phyloP scores from a whole-genome alignment of 2,329 filamentous ascomycete species.

The Aspergillus transmontanensis region DNA sequence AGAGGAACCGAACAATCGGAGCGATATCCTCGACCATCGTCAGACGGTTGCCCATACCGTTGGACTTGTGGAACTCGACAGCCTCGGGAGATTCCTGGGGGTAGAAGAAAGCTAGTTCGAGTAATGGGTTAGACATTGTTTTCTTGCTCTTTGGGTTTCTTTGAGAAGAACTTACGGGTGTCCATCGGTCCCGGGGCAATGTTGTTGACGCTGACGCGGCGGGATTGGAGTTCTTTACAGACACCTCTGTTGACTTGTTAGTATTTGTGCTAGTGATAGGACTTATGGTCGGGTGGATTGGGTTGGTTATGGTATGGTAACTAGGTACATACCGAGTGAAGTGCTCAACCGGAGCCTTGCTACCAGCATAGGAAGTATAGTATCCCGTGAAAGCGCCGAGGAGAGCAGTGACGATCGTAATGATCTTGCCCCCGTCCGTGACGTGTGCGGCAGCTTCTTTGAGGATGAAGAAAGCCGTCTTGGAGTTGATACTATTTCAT shows the following conservation, averaged over 20 bases:
- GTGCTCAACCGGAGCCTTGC: conserved; percentile 64
- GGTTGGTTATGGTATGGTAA: background rate
- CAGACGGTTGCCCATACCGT: conserved; percentile 45
- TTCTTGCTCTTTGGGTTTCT: background rate
- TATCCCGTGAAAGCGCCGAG: conserved; percentile 50
- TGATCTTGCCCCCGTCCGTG: conserved; percentile 50
- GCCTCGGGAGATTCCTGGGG: conserved; percentile 47
- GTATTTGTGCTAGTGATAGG: background rate
- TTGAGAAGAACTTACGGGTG: conserved; percentile 43
- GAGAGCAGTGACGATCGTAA: conserved; percentile 50
- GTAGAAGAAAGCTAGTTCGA: conserved; percentile 48
- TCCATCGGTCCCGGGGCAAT: conserved; percentile 58
- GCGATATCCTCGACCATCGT: conserved; percentile 50
- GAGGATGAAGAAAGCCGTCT: conserved; percentile 50
- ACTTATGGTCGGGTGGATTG: background rate
- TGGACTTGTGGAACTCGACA: conserved; percentile 49
- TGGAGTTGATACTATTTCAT: conserved; percentile 48
- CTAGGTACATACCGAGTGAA: conserved; percentile 51
- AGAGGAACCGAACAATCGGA: conserved; percentile 49
- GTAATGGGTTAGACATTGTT: background rate
- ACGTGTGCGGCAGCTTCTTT: conserved; percentile 48
- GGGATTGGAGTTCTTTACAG: conserved; percentile 57
- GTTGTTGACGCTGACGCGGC: conserved; percentile 55
- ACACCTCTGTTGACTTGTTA: conserved; percentile 37
- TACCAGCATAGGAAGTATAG: conserved; percentile 52